These are phyloP conservation scores for Astrothelium macrocarpum DNA, from an alignment of 495 filamentous ascomycete species.

Conservation along the genomic window DNA sequence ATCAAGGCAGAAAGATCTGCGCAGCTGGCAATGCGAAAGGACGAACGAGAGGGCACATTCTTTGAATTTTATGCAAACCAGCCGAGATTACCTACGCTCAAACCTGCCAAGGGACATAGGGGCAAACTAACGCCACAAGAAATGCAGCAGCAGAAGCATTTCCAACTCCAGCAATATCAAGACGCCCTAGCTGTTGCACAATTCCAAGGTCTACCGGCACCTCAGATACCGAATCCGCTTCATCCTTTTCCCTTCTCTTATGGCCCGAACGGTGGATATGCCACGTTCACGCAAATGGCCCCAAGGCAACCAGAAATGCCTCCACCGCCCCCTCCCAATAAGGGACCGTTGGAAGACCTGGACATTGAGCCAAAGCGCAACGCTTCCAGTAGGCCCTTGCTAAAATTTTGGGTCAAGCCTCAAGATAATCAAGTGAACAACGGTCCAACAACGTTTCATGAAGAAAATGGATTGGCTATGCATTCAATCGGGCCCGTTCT, in stretches of 20 bases:
- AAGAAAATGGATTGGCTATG: conserved; percentile 55
- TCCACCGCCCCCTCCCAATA: conserved; percentile 68
- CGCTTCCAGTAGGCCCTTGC: conserved; percentile 53
- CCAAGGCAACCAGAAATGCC: conserved; percentile 17
- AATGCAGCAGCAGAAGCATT: conserved; percentile 11
- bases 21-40: conserved; percentile 42
- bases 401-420: conserved; percentile 59
- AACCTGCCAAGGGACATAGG: conserved; percentile 74
- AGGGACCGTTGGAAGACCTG: conserved; percentile 92
- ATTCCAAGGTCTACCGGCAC: neutral
- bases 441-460: conserved; percentile 31
- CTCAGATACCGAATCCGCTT: neutral
- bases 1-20: conserved; percentile 71
- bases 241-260: neutral
- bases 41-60: conserved; percentile 43
- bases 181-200: neutral
- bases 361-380: conserved; percentile 56
- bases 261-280: neutral
- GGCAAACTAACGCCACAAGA: conserved; percentile 45
- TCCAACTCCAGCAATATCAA: conserved; percentile 2
- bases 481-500: conserved; percentile 70
- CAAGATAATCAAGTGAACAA: conserved; percentile 35
- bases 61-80: conserved; percentile 46
- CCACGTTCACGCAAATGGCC: neutral
- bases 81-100: conserved; percentile 60